phyloP scores from a whole-genome alignment of 2,329 filamentous ascomycete species.

The Colletotrichum eleusines region DNA sequence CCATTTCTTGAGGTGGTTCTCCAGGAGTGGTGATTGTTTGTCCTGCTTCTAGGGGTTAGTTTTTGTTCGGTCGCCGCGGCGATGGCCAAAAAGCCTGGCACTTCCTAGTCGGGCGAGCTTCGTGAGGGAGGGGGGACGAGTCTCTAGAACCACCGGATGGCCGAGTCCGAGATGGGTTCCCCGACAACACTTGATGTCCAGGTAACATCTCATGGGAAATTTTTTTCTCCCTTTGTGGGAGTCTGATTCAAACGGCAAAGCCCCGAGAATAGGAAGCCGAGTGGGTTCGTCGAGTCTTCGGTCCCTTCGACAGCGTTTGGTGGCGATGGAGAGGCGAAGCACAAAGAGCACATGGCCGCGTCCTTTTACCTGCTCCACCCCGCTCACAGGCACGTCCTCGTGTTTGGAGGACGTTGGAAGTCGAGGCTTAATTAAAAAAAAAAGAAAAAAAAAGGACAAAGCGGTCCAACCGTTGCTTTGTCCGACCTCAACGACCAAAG shows the following conservation, averaged over 20 bases:
- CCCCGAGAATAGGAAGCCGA: not conserved
- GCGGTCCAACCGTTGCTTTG: not conserved
- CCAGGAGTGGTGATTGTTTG: not conserved
- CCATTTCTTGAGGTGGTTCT: not conserved
- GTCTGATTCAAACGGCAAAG: too few relatives aligned
- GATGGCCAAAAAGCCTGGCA: not conserved
- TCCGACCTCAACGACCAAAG: too few relatives aligned
- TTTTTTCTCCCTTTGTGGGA: not conserved
- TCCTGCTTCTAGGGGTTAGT: not conserved
- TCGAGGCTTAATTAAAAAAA: not conserved
- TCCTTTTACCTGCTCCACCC: not conserved
- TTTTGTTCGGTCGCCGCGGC: not conserved
- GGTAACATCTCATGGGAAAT: not conserved
- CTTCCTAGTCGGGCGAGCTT: too few relatives aligned
- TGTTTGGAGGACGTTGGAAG: not conserved
- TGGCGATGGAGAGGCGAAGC: not conserved
- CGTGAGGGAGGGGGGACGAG: too few relatives aligned
- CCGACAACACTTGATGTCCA: conserved; percentile 16
- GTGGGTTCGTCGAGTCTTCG: not conserved
- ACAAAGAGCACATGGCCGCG: not conserved
- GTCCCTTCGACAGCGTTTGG: too few relatives aligned
- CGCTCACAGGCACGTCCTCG: not conserved
- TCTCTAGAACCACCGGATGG: not conserved
- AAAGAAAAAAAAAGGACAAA: not conserved
- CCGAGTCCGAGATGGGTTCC: not conserved